Percentiles rank a stretch among this genome's conserved stretches.
Conservation (phyloP, 2,329 filamentous ascomycete genomes). For the Sporothrix sp. region DNA sequence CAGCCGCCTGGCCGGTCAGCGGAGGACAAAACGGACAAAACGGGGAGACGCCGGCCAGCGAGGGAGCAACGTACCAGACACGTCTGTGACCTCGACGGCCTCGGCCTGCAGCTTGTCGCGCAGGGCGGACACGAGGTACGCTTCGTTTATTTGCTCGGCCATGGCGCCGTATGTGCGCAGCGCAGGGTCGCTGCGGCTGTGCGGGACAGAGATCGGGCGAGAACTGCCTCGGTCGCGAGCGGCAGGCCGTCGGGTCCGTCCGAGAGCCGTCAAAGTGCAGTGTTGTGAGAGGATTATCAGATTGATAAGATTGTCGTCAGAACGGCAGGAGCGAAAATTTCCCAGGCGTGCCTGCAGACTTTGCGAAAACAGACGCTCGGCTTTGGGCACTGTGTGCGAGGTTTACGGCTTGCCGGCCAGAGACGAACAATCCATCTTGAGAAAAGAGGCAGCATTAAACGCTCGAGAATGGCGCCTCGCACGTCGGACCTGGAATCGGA, state of each 20-base stretch:
- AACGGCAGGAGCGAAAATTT: not conserved
- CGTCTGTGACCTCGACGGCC: slow-evolving; percentile 81
- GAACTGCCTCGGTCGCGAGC: no score
- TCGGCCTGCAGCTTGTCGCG: slow-evolving; percentile 59
- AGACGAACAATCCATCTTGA: no score
- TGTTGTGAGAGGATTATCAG: slow-evolving; percentile 12
- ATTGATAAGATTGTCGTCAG: slow-evolving; percentile 16
- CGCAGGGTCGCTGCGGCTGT: not conserved
- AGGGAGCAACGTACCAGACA: slow-evolving; percentile 59
- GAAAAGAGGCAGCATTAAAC: not conserved
- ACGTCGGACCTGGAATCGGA: slow-evolving; percentile 2
- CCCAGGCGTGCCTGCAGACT: not conserved
- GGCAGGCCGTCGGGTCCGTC: no score
- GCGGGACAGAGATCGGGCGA: not conserved
- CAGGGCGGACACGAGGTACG: slow-evolving; percentile 58
- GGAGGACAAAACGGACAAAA: not conserved
- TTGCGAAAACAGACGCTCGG: no score
- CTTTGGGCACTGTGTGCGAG: no score
- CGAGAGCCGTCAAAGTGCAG: no score
- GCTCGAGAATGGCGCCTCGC: no score
- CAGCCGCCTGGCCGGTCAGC: slow-evolving; percentile 40
- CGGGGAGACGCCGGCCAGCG: no score
- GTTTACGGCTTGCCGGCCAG: no score
- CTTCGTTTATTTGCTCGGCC: slow-evolving; percentile 59
- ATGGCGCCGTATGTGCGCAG: slow-evolving; percentile 24